phyloP scores from a whole-genome alignment of 805 yeast species.

The Yamadazyma laniorum region DNA sequence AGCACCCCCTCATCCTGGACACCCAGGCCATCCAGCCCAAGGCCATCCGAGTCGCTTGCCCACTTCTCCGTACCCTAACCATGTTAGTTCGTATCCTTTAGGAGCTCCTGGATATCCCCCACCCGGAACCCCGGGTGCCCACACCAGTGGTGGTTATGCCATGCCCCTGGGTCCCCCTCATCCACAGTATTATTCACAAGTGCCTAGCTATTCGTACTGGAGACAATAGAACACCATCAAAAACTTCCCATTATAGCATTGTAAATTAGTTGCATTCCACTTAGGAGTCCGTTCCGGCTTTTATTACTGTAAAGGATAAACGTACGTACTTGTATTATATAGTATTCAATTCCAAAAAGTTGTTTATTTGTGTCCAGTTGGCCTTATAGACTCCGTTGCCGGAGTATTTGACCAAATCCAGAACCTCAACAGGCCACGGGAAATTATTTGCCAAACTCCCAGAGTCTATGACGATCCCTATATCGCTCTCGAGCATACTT shows the following conservation, averaged over 20 bases:
- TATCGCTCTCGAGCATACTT: slow-evolving; percentile 45
- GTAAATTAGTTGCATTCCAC: slow-evolving; percentile 4
- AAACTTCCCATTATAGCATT: slow-evolving; percentile 2
- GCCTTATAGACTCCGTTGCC: slow-evolving; percentile 3
- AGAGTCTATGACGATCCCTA: slow-evolving; percentile 46
- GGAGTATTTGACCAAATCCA: neutral
- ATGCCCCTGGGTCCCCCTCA: slow-evolving; percentile 13
- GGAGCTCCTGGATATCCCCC: slow-evolving; percentile 25
- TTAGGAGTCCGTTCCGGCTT: neutral
- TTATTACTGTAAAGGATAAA: neutral
- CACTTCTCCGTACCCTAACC: too few relatives aligned
- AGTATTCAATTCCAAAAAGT: slow-evolving; percentile 6
- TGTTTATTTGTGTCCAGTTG: slow-evolving; percentile 4
- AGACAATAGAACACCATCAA: slow-evolving; percentile 1
- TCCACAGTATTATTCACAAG: slow-evolving; percentile 7
- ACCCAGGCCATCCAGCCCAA: slow-evolving; percentile 7
- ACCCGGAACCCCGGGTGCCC: slow-evolving; percentile 22
- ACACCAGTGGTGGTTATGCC: slow-evolving; percentile 6
- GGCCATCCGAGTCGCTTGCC: too few relatives aligned
- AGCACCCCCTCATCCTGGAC: slow-evolving; percentile 14
- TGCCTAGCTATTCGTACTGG: slow-evolving; percentile 8
- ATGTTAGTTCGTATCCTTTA: slow-evolving; percentile 14
- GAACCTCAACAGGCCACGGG: slow-evolving; percentile 13
- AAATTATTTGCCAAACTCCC: slow-evolving; percentile 27
- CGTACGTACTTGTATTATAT: slow-evolving; percentile 5